Evolutionary conservation across 805 yeast genomes (phyloP), one percentile per base, ranked within the genome.

Genomic region (Lachancea sp.): DNA sequence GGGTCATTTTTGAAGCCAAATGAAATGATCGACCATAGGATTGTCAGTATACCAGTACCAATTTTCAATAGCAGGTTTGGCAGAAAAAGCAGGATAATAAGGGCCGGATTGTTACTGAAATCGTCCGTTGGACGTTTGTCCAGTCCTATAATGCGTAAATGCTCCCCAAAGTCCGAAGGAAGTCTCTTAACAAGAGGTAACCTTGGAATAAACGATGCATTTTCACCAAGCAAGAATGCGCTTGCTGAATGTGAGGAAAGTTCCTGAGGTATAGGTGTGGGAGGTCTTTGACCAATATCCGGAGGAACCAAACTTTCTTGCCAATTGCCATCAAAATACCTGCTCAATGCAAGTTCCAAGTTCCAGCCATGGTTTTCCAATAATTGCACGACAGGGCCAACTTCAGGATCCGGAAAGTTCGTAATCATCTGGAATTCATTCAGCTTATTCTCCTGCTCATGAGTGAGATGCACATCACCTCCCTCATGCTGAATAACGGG

Each of bases 271-370:
- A 27, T 13, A 5, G 45, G 45, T 12, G 42, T 36, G n/a, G 41
- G 40, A 26, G 45, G 40, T n/a, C 45, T 33, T 15, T 16, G 39
- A 13, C 42, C 36, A 1, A 37, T 26, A 15, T 38, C 38, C 12
- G 42, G 39, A 8, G 34, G 34, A 10, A 36, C 37, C 18, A 48
- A 20, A 20, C 41, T 44, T 18, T 53, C 53, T 15, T 61, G 70
- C 63, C 77, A 69, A 41, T 72, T 69, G 16, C 73, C 75, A 53
- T 83, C 90, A 56, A 81, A 81, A 58, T 72, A 83, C 41, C 78
- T 70, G 3, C 82, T 73, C 27, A 81, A 62, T 1, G 88, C 78
- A 36, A 73, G 67, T 53, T 82, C 85, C 41, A 83, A 56, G 54
- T 81, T 73, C 81, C 81, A 80, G 40, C 78, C 73, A 52, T 78